Evolutionary conservation across 2,329 filamentous ascomycete species (phyloP).

Genomic region (Diaporthe sp.): DNA sequence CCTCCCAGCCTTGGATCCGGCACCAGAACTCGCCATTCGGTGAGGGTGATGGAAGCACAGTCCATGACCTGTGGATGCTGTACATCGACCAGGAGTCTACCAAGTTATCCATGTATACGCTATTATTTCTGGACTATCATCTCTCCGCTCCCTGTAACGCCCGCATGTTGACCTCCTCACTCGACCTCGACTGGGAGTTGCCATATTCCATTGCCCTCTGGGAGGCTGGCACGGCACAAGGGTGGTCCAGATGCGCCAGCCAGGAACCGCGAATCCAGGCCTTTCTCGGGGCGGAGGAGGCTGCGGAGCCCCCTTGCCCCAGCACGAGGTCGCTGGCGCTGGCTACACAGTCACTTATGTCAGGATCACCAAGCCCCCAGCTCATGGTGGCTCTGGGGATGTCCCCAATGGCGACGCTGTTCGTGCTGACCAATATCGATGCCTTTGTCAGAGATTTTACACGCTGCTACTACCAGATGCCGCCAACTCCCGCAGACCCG

Average conservation of each 20-base stretch:
- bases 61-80: constrained; percentile 40
- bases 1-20: too few species aligned
- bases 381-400: constrained; percentile 40
- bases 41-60: neutral
- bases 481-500: constrained; percentile 44
- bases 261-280: constrained; percentile 37
- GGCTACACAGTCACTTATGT: constrained; percentile 47
- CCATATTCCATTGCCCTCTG: constrained; percentile 43
- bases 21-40: neutral
- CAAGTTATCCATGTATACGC: constrained; percentile 44
- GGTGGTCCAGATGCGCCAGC: constrained; percentile 41
- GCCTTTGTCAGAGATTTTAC: constrained; percentile 46
- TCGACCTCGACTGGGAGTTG: constrained; percentile 49
- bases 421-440: constrained; percentile 41
- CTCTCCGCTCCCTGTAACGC: constrained; percentile 44
- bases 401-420: constrained; percentile 34
- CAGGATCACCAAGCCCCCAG: constrained; percentile 40
- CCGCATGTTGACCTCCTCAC: constrained; percentile 42
- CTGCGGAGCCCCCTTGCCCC: constrained; percentile 36
- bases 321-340: constrained; percentile 42
- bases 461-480: constrained; percentile 47
- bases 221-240: constrained; percentile 43
- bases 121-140: constrained; percentile 45
- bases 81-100: constrained; percentile 45
- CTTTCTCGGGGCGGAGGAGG: constrained; percentile 23